These are phyloP conservation scores for Globisporangium radiosum DNA, from an alignment of 352 stramenopile genomes.

Conservation along the genomic window DNA sequence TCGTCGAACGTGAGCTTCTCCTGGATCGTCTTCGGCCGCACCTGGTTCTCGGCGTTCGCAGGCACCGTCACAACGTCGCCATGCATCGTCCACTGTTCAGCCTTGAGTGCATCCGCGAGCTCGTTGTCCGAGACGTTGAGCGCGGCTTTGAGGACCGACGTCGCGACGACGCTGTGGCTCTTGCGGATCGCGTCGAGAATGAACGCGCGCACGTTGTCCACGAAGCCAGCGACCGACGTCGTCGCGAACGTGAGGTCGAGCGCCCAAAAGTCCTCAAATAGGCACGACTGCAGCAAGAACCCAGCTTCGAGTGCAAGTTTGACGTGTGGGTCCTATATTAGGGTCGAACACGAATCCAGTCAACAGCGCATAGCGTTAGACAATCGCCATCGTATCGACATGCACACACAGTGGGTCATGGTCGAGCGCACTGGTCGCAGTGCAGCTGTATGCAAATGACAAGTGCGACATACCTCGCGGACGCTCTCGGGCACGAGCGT, in stretches of 20 bases:
- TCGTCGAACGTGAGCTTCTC: constrained; percentile 85
- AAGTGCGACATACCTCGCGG: constrained; percentile 35
- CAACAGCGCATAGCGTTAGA: too few species aligned
- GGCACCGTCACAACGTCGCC: constrained; percentile 48
- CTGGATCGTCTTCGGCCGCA: constrained; percentile 84
- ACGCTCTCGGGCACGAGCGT: constrained; percentile 64
- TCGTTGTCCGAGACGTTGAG: constrained; percentile 69
- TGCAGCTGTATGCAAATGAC: too few species aligned
- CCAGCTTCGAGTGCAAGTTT: constrained; percentile 44
- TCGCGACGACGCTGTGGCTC: constrained; percentile 66
- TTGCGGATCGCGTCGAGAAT: constrained; percentile 63
- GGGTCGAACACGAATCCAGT: too few species aligned
- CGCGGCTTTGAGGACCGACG: constrained; percentile 52
- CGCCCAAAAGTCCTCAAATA: constrained; percentile 83
- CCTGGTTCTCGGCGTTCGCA: constrained; percentile 79
- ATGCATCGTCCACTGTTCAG: constrained; percentile 64
- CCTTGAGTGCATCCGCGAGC: constrained; percentile 45
- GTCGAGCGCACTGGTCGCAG: too few species aligned
- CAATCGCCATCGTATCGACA: too few species aligned
- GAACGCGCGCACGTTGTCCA: constrained; percentile 68
- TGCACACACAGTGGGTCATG: too few species aligned
- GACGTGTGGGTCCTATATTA: constrained; percentile 37
- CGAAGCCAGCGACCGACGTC: constrained; percentile 58
- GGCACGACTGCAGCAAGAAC: constrained; percentile 70
- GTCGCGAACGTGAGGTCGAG: constrained; percentile 48